These are phyloP conservation scores for Hyphopichia burtonii DNA, from an alignment of 1,139 yeast species.

Conservation along the genomic window DNA sequence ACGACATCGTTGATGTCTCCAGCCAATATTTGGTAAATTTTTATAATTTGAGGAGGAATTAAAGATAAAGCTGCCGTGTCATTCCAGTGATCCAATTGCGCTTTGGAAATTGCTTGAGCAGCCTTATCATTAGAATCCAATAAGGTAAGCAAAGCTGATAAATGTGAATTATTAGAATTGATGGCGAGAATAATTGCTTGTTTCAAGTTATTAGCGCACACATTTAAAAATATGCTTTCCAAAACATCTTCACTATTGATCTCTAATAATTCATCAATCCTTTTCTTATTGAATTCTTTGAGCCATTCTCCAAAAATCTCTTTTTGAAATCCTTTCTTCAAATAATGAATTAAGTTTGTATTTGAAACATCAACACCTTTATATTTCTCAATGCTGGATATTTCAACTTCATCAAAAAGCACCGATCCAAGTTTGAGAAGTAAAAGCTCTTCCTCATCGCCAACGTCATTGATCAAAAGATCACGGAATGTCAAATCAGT, in stretches of 20 bases:
- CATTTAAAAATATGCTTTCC: constrained; percentile 50
- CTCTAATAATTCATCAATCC: constrained; percentile 12
- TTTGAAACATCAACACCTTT: constrained; percentile 21
- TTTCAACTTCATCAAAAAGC: constrained; percentile 18
- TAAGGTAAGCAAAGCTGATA: constrained; percentile 68
- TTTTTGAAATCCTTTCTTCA: constrained; percentile 31
- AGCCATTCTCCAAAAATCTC: constrained; percentile 45
- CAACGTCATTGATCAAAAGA: constrained; percentile 14
- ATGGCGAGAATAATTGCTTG: constrained; percentile 65
- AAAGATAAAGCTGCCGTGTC: constrained; percentile 32
- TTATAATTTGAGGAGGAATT: constrained; percentile 54
- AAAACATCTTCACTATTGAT: constrained; percentile 30
- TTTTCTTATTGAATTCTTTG: constrained; percentile 18
- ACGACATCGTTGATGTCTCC: constrained; percentile 50
- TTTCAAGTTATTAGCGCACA: constrained; percentile 58
- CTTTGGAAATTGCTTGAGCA: constrained; percentile 52
- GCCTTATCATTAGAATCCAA: constrained; percentile 66
- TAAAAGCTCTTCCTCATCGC: constrained; percentile 14
- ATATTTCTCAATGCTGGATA: constrained; percentile 5
- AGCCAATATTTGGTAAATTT: constrained; percentile 63
- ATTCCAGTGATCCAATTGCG: constrained; percentile 69
- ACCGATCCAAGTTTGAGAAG: constrained; percentile 14
- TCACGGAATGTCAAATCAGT: constrained; percentile 23
- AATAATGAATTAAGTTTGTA: constrained; percentile 19
- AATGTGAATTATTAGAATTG: constrained; percentile 58